Conservation (phyloP, 768 basidiomycete genomes). For the Xerocomellus dryophilus region DNA sequence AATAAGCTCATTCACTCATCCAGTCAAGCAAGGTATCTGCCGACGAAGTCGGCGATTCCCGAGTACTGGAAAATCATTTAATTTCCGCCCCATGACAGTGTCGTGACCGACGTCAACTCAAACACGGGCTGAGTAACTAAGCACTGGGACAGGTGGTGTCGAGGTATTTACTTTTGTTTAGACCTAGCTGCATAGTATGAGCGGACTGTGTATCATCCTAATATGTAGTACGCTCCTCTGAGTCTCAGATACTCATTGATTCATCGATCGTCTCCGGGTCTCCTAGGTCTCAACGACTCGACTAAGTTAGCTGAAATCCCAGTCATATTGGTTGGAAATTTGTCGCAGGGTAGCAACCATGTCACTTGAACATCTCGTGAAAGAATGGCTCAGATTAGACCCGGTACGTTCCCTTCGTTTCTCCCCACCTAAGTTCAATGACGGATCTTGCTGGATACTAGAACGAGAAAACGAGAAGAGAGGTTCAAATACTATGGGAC, state of each 20-base stretch:
- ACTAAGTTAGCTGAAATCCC: background rate
- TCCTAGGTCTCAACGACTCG: background rate
- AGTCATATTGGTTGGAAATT: background rate
- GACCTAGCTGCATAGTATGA: no score
- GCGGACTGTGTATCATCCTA: no score
- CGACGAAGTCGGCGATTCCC: no score
- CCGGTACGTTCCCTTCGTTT: constrained; percentile 30
- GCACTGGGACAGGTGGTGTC: no score
- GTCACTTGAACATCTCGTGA: constrained; percentile 42
- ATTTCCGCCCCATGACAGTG: constrained; percentile 8
- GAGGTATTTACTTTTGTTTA: no score
- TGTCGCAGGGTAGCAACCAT: background rate
- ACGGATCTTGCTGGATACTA: constrained; percentile 7
- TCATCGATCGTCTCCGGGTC: no score
- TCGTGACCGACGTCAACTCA: constrained; percentile 22
- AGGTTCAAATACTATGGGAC: constrained; percentile 36
- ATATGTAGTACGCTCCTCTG: no score
- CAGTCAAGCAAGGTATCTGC: constrained; percentile 5
- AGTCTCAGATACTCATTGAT: no score
- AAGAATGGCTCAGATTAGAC: constrained; percentile 51
- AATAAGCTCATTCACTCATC: constrained; percentile 11
- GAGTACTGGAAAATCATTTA: constrained; percentile 17
- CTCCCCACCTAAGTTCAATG: background rate
- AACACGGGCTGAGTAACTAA: constrained; percentile 14
- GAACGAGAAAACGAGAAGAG: constrained; percentile 39